Evolutionary conservation across 2,329 filamentous ascomycete species (phyloP).

Genomic region (Aspergillus clavatus): DNA sequence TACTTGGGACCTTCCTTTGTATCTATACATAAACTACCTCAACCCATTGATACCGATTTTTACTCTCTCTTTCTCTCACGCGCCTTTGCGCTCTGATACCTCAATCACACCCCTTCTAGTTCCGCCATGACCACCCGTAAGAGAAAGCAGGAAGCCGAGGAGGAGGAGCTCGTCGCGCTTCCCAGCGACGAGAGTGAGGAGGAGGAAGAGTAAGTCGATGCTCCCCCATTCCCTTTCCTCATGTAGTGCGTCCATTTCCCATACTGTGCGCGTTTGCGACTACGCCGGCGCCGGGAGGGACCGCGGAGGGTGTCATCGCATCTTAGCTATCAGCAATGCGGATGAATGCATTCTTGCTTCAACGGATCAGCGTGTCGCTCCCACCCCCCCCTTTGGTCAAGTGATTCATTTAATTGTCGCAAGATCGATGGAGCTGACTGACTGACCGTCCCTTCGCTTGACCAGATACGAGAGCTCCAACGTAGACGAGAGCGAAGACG

Average conservation of each 20-base stretch:
- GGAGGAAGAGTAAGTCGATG: conserved; percentile 45
- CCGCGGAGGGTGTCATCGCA: too few relatives aligned
- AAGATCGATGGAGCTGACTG: too few relatives aligned
- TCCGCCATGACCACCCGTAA: conserved; percentile 45
- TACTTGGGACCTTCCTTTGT: conserved; percentile 33
- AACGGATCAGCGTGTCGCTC: too few relatives aligned
- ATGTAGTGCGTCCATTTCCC: background rate
- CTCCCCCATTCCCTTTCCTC: conserved; percentile 3
- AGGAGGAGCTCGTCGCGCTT: conserved; percentile 45
- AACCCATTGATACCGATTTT: conserved; percentile 9
- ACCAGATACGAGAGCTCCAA: conserved; percentile 37
- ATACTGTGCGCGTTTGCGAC: too few relatives aligned
- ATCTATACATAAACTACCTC: conserved; percentile 25
- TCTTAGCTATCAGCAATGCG: background rate
- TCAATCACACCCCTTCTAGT: background rate
- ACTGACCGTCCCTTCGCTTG: conserved; percentile 1
- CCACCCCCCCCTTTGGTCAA: too few relatives aligned
- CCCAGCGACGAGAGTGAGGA: conserved; percentile 49
- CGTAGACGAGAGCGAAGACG: conserved; percentile 13
- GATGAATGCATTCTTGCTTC: too few relatives aligned
- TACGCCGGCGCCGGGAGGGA: too few relatives aligned
- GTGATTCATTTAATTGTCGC: too few relatives aligned
- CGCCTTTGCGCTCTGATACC: too few relatives aligned
- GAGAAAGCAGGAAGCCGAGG: conserved; percentile 47
- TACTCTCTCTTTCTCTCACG: conserved; percentile 5